These are phyloP conservation scores for Chalciporus piperatoides DNA, from an alignment of 1,284 basidiomycete species.

Conservation along the genomic window DNA sequence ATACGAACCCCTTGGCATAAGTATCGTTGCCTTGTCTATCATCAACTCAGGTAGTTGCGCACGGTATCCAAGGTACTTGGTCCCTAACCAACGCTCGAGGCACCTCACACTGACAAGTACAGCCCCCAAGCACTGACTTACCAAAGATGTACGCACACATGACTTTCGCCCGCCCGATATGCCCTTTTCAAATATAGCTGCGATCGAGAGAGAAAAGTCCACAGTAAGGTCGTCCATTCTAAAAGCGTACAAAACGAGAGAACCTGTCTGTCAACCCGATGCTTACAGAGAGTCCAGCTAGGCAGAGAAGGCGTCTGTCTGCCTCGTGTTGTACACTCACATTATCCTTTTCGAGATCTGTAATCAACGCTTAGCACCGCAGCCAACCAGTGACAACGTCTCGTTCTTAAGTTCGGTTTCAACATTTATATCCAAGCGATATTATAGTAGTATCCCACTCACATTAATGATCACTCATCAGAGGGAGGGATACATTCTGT, in stretches of 20 bases:
- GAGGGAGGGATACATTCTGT: constrained; percentile 2
- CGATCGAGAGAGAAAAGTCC: constrained; percentile 7
- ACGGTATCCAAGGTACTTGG: not conserved
- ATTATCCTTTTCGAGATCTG: constrained; percentile 12
- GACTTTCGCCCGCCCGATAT: not conserved
- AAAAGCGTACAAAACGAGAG: constrained; percentile 1
- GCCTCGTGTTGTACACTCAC: constrained; percentile 16
- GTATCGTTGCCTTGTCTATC: not conserved
- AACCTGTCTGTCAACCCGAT: not conserved
- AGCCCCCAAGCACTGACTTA: constrained; percentile 18
- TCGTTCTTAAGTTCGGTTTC: constrained; percentile 6
- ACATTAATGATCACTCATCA: constrained; percentile 12
- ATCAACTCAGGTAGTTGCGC: not conserved
- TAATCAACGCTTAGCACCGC: constrained; percentile 24
- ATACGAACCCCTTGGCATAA: not conserved
- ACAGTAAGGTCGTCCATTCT: constrained; percentile 6
- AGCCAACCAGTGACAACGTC: constrained; percentile 19
- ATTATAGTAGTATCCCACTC: not conserved
- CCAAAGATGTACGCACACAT: not conserved
- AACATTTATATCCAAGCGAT: constrained; percentile 1
- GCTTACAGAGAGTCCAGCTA: not conserved
- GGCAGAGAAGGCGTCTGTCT: not conserved
- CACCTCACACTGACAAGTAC: constrained; percentile 4
- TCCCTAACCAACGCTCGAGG: not conserved
- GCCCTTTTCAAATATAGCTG: constrained; percentile 11